These are phyloP conservation scores for Pseudogymnoascus sp. DNA, from an alignment of 2,329 filamentous ascomycete species.

Conservation along the genomic window DNA sequence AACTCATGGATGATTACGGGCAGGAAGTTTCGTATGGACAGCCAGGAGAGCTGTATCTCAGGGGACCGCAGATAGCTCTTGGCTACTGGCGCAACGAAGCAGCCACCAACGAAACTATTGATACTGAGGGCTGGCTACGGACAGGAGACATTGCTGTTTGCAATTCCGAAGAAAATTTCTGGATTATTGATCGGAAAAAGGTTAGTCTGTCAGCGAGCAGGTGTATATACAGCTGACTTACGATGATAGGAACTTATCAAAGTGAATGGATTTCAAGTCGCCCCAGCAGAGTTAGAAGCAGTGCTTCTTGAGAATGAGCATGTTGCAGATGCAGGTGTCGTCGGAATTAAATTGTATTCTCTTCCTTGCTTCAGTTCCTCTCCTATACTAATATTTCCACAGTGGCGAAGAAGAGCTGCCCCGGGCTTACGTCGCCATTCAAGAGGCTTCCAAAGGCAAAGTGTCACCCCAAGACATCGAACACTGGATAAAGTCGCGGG, in stretches of 20 bases:
- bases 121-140: constrained; percentile 48
- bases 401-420: constrained; percentile 42
- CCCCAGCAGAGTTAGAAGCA: constrained; percentile 51
- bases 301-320: constrained; percentile 44
- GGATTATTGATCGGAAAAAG: constrained; percentile 50
- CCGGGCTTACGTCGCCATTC: constrained; percentile 45
- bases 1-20: constrained; percentile 47
- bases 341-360: constrained; percentile 39
- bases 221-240: not conserved
- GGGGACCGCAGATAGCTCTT: constrained; percentile 50
- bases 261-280: constrained; percentile 53
- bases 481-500: constrained; percentile 36
- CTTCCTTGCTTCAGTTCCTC: not conserved
- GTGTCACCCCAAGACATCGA: constrained; percentile 47
- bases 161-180: constrained; percentile 41
- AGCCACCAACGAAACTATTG: constrained; percentile 45
- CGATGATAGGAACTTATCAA: constrained; percentile 45
- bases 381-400: not conserved
- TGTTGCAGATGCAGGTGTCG: constrained; percentile 47
- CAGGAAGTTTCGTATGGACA: constrained; percentile 41
- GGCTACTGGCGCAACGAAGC: constrained; percentile 52
- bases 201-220: not conserved
- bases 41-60: constrained; percentile 47
- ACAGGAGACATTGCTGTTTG: constrained; percentile 51
- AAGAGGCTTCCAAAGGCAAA: constrained; percentile 38